Conservation (phyloP, 495 filamentous ascomycete species). For the Penicillium crystallinum region DNA sequence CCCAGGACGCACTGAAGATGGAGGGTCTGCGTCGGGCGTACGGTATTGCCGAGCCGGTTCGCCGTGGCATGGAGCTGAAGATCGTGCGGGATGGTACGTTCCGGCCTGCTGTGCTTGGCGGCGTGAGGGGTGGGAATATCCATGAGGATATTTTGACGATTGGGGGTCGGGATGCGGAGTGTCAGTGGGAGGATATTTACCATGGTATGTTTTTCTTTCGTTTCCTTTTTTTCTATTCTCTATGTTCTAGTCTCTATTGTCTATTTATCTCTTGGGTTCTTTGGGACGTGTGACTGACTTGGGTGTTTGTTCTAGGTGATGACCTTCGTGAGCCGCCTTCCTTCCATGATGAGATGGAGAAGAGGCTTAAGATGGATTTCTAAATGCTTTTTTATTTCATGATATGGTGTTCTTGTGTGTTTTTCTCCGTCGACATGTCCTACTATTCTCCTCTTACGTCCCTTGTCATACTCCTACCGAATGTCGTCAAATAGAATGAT, state of each 20-base stretch:
- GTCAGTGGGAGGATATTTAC: slow-evolving; percentile 92
- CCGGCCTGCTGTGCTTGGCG: slow-evolving; percentile 43
- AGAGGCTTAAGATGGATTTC: slow-evolving; percentile 71
- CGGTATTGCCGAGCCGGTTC: slow-evolving; percentile 89
- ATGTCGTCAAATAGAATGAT: slow-evolving; percentile 17
- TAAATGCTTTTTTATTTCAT: slow-evolving; percentile 25
- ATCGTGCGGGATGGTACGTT: slow-evolving; percentile 61
- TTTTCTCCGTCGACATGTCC: slow-evolving; percentile 16
- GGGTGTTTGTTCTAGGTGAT: slow-evolving; percentile 47
- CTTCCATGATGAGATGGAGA: slow-evolving; percentile 93
- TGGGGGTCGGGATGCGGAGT: slow-evolving; percentile 63
- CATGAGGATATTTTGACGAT: slow-evolving; percentile 73
- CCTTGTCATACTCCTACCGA: slow-evolving; percentile 4
- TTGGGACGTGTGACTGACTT: slow-evolving; percentile 6
- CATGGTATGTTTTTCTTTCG: slow-evolving; percentile 34
- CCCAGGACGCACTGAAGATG: slow-evolving; percentile 85
- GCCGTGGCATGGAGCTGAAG: slow-evolving; percentile 92
- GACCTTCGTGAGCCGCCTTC: slow-evolving; percentile 55
- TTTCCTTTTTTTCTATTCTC: no score
- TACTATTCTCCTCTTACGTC: slow-evolving; percentile 18
- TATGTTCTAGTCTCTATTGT: no score
- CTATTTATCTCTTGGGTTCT: not conserved
- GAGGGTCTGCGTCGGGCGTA: slow-evolving; percentile 75
- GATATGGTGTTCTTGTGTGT: slow-evolving; percentile 15
- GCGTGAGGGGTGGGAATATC: slow-evolving; percentile 39